Percentiles rank a stretch among this genome's conserved stretches.
These are phyloP conservation scores for Cercospora berteroae DNA, from an alignment of 2,329 filamentous ascomycete genomes.

Conservation along the genomic window DNA sequence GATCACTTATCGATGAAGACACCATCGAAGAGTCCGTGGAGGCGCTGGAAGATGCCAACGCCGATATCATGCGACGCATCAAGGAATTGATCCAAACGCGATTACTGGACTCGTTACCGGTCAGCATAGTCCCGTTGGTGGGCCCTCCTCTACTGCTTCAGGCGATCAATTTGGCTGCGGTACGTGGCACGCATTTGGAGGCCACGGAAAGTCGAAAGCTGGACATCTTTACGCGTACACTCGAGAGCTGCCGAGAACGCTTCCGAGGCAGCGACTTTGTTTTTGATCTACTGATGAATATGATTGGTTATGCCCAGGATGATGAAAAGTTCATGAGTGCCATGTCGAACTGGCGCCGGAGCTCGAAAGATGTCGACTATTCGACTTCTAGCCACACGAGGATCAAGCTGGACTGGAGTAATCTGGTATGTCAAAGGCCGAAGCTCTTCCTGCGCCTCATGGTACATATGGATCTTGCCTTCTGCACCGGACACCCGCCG, in stretches of 20 bases:
- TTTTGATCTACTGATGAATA: slow-evolving; percentile 20
- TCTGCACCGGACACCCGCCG: slow-evolving; percentile 22
- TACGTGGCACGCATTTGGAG: slow-evolving; percentile 21
- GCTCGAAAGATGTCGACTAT: slow-evolving; percentile 9
- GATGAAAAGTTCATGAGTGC: slow-evolving; percentile 23
- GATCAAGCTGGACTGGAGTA: slow-evolving; percentile 25
- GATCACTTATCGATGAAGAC: slow-evolving; percentile 14
- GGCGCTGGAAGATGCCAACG: slow-evolving; percentile 21
- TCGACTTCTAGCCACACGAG: slow-evolving; percentile 1
- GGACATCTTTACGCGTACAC: slow-evolving; percentile 24
- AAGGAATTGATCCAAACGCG: slow-evolving; percentile 25
- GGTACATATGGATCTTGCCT: slow-evolving; percentile 22
- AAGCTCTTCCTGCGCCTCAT: slow-evolving; percentile 21
- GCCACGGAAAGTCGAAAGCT: slow-evolving; percentile 18
- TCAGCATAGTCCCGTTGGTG: slow-evolving; percentile 19
- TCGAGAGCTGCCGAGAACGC: slow-evolving; percentile 19
- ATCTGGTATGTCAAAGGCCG: slow-evolving; percentile 23
- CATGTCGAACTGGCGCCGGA: slow-evolving; percentile 21
- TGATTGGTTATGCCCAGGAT: slow-evolving; percentile 25
- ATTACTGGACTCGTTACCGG: slow-evolving; percentile 21
- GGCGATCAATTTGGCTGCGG: slow-evolving; percentile 24
- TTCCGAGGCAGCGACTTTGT: slow-evolving; percentile 25
- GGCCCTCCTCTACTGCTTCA: slow-evolving; percentile 21
- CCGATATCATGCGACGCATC: slow-evolving; percentile 20
- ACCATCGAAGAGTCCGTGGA: slow-evolving; percentile 21